These are phyloP conservation scores for Ophiostoma perfectum DNA, from an alignment of 2,329 filamentous ascomycete species.

Conservation along the genomic window DNA sequence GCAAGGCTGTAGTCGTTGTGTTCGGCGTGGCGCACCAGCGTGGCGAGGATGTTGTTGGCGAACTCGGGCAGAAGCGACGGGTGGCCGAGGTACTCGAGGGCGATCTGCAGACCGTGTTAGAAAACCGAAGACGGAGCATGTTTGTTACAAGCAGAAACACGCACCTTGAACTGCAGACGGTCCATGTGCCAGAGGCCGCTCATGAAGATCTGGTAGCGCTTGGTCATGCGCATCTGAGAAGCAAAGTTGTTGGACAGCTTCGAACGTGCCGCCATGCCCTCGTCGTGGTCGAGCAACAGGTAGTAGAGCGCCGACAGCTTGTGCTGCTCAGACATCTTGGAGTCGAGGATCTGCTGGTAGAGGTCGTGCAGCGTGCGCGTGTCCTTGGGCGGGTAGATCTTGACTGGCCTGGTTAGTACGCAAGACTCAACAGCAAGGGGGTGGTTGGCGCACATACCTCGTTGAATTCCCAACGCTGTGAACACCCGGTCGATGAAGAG, in stretches of 20 bases:
- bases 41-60: conserved; percentile 71
- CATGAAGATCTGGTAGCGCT: conserved; percentile 74
- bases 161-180: conserved; percentile 59
- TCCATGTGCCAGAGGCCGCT: conserved; percentile 79
- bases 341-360: conserved; percentile 63
- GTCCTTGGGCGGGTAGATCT: conserved; percentile 68
- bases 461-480: conserved; percentile 61
- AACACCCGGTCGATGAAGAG: conserved; percentile 79
- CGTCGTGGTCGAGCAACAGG: conserved; percentile 68
- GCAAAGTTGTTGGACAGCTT: conserved; percentile 52
- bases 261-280: conserved; percentile 46
- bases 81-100: conserved; percentile 71
- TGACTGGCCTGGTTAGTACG: conserved; percentile 30
- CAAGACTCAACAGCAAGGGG: background rate
- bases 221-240: conserved; percentile 58
- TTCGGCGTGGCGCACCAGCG: conserved; percentile 58
- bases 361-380: conserved; percentile 63
- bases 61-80: conserved; percentile 77
- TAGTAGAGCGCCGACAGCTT: conserved; percentile 83
- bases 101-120: conserved; percentile 44
- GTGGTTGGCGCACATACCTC: conserved; percentile 44
- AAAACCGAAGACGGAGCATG: no score
- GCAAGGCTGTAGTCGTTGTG: conserved; percentile 59
- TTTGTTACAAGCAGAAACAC: conserved; percentile 19
- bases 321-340: conserved; percentile 62